phyloP scores from a whole-genome alignment of 2,329 filamentous ascomycete genomes.

The Curvularia sp. region DNA sequence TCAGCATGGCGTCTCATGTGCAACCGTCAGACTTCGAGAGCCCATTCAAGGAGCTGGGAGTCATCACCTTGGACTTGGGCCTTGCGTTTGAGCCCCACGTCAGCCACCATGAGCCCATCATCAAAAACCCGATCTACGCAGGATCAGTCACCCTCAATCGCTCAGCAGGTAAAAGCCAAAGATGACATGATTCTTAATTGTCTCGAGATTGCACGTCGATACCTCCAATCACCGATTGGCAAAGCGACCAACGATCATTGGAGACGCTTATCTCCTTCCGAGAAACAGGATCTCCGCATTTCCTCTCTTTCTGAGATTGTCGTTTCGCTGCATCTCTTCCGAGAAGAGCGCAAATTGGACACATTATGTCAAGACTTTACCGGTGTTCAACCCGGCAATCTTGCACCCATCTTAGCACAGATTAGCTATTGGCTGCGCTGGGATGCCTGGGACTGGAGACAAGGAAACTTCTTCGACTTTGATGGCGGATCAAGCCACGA shows the following conservation, averaged over 20 bases:
- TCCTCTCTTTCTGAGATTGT: conserved; percentile 72
- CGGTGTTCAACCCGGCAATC: conserved; percentile 55
- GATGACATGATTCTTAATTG: conserved; percentile 37
- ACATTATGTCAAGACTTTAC: conserved; percentile 62
- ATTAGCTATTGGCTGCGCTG: conserved; percentile 84
- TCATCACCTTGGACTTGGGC: conserved; percentile 48
- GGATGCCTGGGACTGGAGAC: conserved; percentile 64
- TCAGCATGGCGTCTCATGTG: conserved; percentile 49
- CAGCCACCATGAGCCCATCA: conserved; percentile 34
- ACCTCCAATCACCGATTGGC: conserved; percentile 45
- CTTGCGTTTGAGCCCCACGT: conserved; percentile 35
- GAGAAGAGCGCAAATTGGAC: conserved; percentile 87
- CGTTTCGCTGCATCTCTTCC: conserved; percentile 79
- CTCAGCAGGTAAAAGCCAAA: conserved; percentile 40
- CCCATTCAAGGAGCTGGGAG: conserved; percentile 43
- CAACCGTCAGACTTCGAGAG: conserved; percentile 33
- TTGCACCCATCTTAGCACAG: conserved; percentile 81
- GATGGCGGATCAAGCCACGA: conserved; percentile 64
- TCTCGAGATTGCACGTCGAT: conserved; percentile 46
- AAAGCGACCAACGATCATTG: conserved; percentile 58
- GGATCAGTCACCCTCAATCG: conserved; percentile 25
- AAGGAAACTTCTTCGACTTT: conserved; percentile 64
- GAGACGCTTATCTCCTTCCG: conserved; percentile 60
- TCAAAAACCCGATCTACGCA: conserved; percentile 28
- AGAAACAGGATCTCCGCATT: conserved; percentile 50